A percentile compares a stretch with the other conserved stretches of the same genome.
Conservation (phyloP, 106 monocot genomes). For the Platanthera guangdongensis region DNA sequence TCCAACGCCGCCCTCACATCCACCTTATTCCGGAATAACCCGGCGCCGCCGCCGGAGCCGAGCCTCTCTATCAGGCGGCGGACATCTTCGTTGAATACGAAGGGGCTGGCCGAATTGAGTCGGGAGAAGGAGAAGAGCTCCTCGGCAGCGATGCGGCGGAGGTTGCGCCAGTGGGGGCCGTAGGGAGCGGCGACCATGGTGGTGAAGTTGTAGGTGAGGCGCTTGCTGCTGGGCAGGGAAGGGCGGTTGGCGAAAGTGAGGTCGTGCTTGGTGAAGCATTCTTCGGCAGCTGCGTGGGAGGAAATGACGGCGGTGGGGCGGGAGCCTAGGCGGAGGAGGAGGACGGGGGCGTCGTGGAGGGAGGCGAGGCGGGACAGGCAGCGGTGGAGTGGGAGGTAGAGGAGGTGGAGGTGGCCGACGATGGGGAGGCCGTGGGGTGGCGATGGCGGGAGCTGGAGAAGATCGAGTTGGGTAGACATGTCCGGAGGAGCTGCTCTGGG, state of each 20-base stretch:
- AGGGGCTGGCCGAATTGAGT: slow-evolving; percentile 7
- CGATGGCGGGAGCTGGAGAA: slow-evolving; percentile 11
- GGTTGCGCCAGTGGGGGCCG: slow-evolving; percentile 35
- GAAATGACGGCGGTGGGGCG: slow-evolving; percentile 35
- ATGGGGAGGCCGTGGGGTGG: slow-evolving; percentile 26
- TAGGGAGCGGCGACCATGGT: slow-evolving; percentile 23
- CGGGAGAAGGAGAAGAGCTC: slow-evolving; percentile 32
- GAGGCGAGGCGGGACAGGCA: slow-evolving; percentile 18
- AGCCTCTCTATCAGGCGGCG: slow-evolving; percentile 8
- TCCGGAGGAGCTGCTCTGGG: not conserved
- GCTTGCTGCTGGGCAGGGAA: slow-evolving; percentile 11
- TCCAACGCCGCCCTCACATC: slow-evolving; percentile 15
- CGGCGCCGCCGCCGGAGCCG: not conserved
- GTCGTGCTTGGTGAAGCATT: slow-evolving; percentile 51
- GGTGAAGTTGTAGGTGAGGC: slow-evolving; percentile 25
- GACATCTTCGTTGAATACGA: slow-evolving; percentile 18
- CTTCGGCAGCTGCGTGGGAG: slow-evolving; percentile 29
- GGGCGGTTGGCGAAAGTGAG: slow-evolving; percentile 53
- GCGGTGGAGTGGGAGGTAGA: slow-evolving; percentile 23
- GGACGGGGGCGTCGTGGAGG: slow-evolving; percentile 23
- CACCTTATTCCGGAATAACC: slow-evolving; percentile 4
- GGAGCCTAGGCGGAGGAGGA: slow-evolving; percentile 46
- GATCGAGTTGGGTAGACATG: not conserved
- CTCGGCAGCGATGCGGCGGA: slow-evolving; percentile 31
- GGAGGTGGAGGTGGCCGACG: slow-evolving; percentile 51